Base-by-base conservation (phyloP, 2,329 filamentous ascomycete species). In the Paraphoma sp. region DNA sequence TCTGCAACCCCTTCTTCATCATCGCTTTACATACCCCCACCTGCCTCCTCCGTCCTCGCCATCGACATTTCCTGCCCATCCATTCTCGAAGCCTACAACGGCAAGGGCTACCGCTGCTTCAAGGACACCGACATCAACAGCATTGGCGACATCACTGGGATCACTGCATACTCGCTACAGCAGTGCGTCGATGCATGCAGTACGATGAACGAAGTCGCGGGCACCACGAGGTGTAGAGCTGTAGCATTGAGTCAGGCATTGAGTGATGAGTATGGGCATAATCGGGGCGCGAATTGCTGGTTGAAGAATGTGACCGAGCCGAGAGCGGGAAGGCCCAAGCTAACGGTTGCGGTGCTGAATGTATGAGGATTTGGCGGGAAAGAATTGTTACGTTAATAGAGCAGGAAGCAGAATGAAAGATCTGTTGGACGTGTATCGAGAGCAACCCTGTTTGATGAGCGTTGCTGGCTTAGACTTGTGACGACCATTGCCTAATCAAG, bases 241-340 rank as follows among this genome's bases (percentile, higher is more conserved):
- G 51, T 58, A 5, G 45, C 45, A 7, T 31, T 54, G 29, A 36
- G 41, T 7, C 17, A 48, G 6, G 51, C 45, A 14, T 4, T 58
- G 8, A 17, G 23, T 9, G 33, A 40, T 17, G 42, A 28, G 33
- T 53, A 53, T 46, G 14, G n/a, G 2, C 14, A 18, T 9, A 53
- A 53, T 18, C 28, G 17, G 11, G 57, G 53, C 10, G 57, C 53
- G n/a, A 58, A 58, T 48, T 58, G 55, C 18, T 58, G 55, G 55
- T 41, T 58, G 18, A 58, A 58, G 11, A 48, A 42, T 9, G 12
- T 17, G 11, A 17, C 40, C 8, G 40, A 16, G 40, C 40, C 40
- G 12, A 42, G 16, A n/a, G 40, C 14, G 40, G 40, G 40, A 6
- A 14, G 16, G 11, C 4, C 16, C 3, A 17, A 42, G 14, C 4